Percentiles rank a stretch among this genome's conserved stretches.
These are phyloP conservation scores for Aspergillus pseudoterreus DNA, from an alignment of 2,329 filamentous ascomycete species.

Conservation along the genomic window DNA sequence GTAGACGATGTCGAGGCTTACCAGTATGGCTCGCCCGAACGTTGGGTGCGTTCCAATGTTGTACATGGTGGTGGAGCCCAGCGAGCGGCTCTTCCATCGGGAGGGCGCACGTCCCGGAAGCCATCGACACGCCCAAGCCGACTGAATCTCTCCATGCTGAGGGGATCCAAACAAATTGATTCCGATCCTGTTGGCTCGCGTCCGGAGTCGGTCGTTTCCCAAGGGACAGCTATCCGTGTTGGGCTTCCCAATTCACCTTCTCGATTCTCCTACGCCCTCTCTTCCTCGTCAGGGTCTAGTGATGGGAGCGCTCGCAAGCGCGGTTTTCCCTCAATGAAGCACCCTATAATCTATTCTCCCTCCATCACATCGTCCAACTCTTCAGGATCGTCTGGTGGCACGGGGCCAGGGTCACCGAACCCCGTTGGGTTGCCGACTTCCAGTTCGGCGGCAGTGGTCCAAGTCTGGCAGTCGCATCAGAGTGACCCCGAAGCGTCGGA, in stretches of 20 bases:
- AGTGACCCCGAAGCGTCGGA: slow-evolving; percentile 44
- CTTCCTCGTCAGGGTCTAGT: slow-evolving; percentile 32
- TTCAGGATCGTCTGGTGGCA: slow-evolving; percentile 19
- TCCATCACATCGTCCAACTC: slow-evolving; percentile 31
- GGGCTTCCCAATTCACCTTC: slow-evolving; percentile 27
- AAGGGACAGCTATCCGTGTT: slow-evolving; percentile 33
- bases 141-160: slow-evolving; percentile 20
- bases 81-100: slow-evolving; percentile 35
- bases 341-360: slow-evolving; percentile 29
- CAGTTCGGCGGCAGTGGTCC: slow-evolving; percentile 28
- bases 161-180: slow-evolving; percentile 17
- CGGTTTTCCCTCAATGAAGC: slow-evolving; percentile 19
- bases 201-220: slow-evolving; percentile 30
- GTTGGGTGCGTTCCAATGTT: slow-evolving; percentile 40
- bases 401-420: slow-evolving; percentile 10
- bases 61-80: slow-evolving; percentile 31
- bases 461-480: slow-evolving; percentile 38
- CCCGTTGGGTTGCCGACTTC: slow-evolving; percentile 30
- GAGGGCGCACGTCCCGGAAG: slow-evolving; percentile 38
- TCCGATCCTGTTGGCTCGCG: slow-evolving; percentile 19
- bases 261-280: slow-evolving; percentile 28
- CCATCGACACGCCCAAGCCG: slow-evolving; percentile 15
- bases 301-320: slow-evolving; percentile 15
- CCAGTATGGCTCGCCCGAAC: slow-evolving; percentile 58
- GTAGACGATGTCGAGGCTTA: slow-evolving; percentile 55